phyloP scores from a whole-genome alignment of 306 rosid species.

The Pyrus bretschneideri region DNA sequence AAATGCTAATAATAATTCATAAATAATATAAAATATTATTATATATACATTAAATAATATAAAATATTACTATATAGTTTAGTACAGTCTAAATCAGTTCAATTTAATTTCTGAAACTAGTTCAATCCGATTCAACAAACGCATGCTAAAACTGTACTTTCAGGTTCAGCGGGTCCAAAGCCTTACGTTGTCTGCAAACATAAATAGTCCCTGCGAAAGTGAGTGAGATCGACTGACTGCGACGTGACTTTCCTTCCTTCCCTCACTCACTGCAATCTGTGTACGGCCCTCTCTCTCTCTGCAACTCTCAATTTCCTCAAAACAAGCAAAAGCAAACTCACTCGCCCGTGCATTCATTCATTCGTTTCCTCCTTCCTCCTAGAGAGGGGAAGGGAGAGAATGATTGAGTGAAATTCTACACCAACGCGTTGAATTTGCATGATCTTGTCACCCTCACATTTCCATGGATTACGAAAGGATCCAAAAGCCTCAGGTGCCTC shows the following conservation, averaged over 20 bases:
- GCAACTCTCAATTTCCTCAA: neutral
- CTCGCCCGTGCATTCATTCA: neutral
- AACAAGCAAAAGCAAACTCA: neutral
- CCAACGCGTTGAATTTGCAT: neutral
- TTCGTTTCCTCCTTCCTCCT: no score
- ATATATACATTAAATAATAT: no score
- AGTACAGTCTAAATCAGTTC: no score
- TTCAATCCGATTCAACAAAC: no score
- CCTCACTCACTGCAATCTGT: neutral
- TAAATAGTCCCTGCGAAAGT: neutral
- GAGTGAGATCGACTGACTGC: neutral
- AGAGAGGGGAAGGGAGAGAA: neutral
- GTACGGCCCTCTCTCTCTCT: neutral
- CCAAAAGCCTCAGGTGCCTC: constrained; percentile 80
- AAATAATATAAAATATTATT: no score
- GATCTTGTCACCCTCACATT: neutral
- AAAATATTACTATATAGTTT: no score
- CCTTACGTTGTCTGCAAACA: neutral
- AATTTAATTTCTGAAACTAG: no score
- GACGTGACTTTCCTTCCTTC: neutral
- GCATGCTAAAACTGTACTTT: no score
- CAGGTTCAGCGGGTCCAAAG: constrained; percentile 1
- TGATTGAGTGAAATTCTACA: neutral
- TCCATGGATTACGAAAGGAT: constrained; percentile 90
- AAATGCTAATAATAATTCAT: no score